Percentiles rank a stretch among this genome's conserved stretches.
Evolutionary conservation across 164 flowering plant species (phyloP).

Genomic region (Sedum album): DNA sequence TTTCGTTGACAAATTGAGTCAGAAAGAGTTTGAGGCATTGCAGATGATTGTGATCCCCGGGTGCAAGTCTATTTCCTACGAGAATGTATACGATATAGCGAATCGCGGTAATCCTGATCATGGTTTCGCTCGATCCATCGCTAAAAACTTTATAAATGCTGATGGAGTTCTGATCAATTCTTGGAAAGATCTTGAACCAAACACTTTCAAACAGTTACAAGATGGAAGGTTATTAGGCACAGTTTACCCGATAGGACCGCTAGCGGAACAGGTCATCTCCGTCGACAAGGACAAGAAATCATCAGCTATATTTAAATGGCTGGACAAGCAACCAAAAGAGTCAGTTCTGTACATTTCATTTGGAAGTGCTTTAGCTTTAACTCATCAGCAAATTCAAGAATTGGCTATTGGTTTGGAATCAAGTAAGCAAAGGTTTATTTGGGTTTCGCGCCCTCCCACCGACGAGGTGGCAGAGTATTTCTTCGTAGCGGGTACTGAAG

Average conservation of each 20-base stretch:
- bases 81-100: constrained; percentile 20
- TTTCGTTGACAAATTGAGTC: constrained; percentile 15
- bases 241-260: no score
- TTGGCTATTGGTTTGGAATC: no score
- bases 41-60: constrained; percentile 26
- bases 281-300: background rate
- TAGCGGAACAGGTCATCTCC: background rate
- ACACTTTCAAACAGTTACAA: no score
- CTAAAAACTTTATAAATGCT: no score
- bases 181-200: constrained; percentile 37
- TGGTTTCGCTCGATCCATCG: constrained; percentile 16
- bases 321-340: constrained; percentile 23
- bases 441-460: constrained; percentile 32
- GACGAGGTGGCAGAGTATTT: constrained; percentile 8
- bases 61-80: constrained; percentile 25
- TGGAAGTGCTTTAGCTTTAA: no score
- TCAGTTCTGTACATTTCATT: constrained; percentile 34
- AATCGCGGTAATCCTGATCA: constrained; percentile 18
- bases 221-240: constrained; percentile 12
- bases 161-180: constrained; percentile 40
- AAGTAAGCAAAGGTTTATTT: no score
- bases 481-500: constrained; percentile 11
- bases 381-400: no score
- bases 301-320: constrained; percentile 17
- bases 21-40: constrained; percentile 13